Conservation (phyloP, 352 stramenopile genomes). For the Poterioochromonas sp. region DNA sequence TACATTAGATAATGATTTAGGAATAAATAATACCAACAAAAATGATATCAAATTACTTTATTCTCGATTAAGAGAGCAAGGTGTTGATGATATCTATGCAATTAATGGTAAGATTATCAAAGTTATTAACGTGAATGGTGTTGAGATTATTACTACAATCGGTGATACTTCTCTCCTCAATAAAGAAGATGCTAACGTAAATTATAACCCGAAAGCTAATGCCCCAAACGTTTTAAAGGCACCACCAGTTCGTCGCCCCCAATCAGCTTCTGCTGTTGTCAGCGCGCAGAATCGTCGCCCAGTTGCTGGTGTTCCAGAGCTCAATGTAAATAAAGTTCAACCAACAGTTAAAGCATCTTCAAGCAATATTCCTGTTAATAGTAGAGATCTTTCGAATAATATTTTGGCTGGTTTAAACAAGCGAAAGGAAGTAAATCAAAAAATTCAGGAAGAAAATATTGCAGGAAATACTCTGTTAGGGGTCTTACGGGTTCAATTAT, state of each 20-base stretch:
- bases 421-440: not conserved
- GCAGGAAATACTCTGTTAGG: not conserved
- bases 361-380: not conserved
- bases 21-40: slow-evolving; percentile 51
- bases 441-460: not conserved
- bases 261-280: not conserved
- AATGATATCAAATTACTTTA: slow-evolving; percentile 55
- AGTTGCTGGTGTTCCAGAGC: too few species aligned
- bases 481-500: not conserved
- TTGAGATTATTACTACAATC: not conserved
- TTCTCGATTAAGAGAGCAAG: slow-evolving; percentile 28
- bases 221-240: not conserved
- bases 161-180: not conserved
- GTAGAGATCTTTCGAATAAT: not conserved
- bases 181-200: not conserved
- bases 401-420: not conserved
- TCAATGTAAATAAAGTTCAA: too few species aligned
- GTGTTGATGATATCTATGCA: slow-evolving; percentile 8
- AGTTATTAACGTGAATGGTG: not conserved
- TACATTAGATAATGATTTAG: slow-evolving; percentile 54
- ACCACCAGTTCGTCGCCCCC: not conserved
- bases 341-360: not conserved
- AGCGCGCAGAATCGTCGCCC: not conserved
- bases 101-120: slow-evolving; percentile 30
- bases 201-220: not conserved